Evolutionary conservation across 2,329 filamentous ascomycete species (phyloP), one percentile per base, ranked within the genome.

Genomic region (Tolypocladium capitatum): DNA sequence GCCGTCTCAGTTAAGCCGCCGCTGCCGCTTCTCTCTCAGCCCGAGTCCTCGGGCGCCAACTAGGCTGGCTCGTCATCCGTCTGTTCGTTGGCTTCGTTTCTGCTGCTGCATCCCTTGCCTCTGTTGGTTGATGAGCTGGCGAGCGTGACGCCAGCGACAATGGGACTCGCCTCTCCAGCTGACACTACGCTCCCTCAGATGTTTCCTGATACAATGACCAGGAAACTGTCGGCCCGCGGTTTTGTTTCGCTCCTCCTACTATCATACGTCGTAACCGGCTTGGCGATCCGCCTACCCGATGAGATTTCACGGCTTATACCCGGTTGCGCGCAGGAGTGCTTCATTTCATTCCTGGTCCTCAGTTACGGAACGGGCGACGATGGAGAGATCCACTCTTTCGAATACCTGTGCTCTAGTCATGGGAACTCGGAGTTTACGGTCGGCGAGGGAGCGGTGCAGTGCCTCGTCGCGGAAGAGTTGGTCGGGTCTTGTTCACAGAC

Each of bases 391-490:
- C 69, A 73, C 11, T 71, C 80, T 27, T 60, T 86, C 54, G 65
- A 71, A 56, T 86, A 81, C 54, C 69, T 88, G 7, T 89, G 84
- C 61, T 72, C 73, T 34, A 70, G 72, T 49, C 68, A 69, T 32
- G 81, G 81, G 9, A 64, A 62, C 13, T 74, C 74, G 30, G 81
- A 80, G 10, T 83, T 80, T 55, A 87, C 84, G 1, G 58, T 87
- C 43, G 83, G 82, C n/a, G 84, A 88, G 64, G 83, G 74, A 11
- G 81, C 79, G 5, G 64, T 86, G 52, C 76, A 82, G 57, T 89
- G 84, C 61, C 72, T 85, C 32, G 68, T 75, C 9, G 76, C 76
- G 8, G 73, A 77, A 57, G 64, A 60, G 48, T 62, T 63, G 33
- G 56, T 71, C 41, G 73, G 73, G 2, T 65, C 63, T 14, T 89